Conservation (phyloP, 1,139 yeast genomes). For the Yamadazyma jaroonii region DNA sequence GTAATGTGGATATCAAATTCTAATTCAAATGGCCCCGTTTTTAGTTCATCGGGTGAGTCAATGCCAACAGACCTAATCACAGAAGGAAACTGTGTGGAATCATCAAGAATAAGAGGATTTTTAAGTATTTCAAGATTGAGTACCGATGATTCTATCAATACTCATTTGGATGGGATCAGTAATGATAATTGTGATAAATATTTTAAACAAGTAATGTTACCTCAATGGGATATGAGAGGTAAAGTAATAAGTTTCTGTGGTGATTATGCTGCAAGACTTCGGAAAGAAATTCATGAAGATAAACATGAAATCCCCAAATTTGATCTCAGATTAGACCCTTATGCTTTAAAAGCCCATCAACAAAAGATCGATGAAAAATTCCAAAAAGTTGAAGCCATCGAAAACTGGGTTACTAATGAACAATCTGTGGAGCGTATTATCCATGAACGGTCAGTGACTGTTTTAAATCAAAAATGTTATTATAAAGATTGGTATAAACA, state of each 20-base stretch:
- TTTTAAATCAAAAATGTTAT: constrained; percentile 36
- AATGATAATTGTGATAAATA: constrained; percentile 26
- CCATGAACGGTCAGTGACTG: constrained; percentile 29
- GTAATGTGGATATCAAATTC: constrained; percentile 5
- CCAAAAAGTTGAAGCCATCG: constrained; percentile 26
- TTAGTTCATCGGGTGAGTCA: neutral
- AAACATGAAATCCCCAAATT: constrained; percentile 12
- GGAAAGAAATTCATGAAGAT: constrained; percentile 13
- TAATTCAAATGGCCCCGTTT: neutral
- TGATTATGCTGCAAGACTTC: constrained; percentile 22
- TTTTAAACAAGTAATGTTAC: constrained; percentile 26
- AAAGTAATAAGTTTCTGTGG: constrained; percentile 31
- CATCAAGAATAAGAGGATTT: constrained; percentile 36
- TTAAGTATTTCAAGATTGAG: constrained; percentile 36
- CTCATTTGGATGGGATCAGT: constrained; percentile 33
- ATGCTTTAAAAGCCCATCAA: constrained; percentile 29
- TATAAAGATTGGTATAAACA: constrained; percentile 33
- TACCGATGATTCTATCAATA: constrained; percentile 39
- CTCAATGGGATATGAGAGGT: constrained; percentile 38
- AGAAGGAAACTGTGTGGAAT: constrained; percentile 31
- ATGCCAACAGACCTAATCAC: constrained; percentile 18
- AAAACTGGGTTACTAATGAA: constrained; percentile 40
- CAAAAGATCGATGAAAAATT: constrained; percentile 22
- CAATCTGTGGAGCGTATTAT: constrained; percentile 31
- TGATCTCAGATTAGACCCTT: constrained; percentile 41